Evolutionary conservation across 306 rosid genomes (phyloP).

Genomic region (Trifolium fragiferum): DNA sequence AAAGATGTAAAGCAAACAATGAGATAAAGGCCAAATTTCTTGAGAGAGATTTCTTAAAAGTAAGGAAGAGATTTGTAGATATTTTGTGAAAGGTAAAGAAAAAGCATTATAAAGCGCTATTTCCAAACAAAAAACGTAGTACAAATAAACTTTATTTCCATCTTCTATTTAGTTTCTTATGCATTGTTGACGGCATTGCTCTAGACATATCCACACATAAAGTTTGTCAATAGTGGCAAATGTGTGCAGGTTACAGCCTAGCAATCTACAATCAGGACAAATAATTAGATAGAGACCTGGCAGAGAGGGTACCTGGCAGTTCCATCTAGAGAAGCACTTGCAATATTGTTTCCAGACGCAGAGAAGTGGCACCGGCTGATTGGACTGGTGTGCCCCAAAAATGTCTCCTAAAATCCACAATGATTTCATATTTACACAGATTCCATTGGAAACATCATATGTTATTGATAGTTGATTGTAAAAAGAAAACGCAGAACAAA

Average conservation of each 20-base stretch:
- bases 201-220: slow-evolving; percentile 19
- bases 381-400: slow-evolving; percentile 95
- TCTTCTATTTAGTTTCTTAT: slow-evolving; percentile 8
- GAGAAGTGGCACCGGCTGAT: slow-evolving; percentile 93
- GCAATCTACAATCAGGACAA: slow-evolving; percentile 34
- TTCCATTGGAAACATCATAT: slow-evolving; percentile 42
- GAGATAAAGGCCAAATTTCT: slow-evolving; percentile 37
- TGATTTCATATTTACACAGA: slow-evolving; percentile 45
- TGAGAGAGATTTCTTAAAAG: slow-evolving; percentile 28
- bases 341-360: slow-evolving; percentile 91
- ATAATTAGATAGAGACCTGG: slow-evolving; percentile 1
- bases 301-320: slow-evolving; percentile 73
- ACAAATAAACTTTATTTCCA: slow-evolving; percentile 16
- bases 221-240: slow-evolving; percentile 28
- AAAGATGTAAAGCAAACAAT: slow-evolving; percentile 33
- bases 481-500: not conserved
- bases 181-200: not conserved
- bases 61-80: slow-evolving; percentile 29
- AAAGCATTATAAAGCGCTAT: slow-evolving; percentile 19
- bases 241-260: slow-evolving; percentile 29
- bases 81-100: slow-evolving; percentile 26
- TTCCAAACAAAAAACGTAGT: slow-evolving; percentile 23
- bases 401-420: slow-evolving; percentile 79
- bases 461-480: not conserved
- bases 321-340: slow-evolving; percentile 96